Conservation (phyloP, 805 yeast species). For the Barnettozyma wickerhamii region DNA sequence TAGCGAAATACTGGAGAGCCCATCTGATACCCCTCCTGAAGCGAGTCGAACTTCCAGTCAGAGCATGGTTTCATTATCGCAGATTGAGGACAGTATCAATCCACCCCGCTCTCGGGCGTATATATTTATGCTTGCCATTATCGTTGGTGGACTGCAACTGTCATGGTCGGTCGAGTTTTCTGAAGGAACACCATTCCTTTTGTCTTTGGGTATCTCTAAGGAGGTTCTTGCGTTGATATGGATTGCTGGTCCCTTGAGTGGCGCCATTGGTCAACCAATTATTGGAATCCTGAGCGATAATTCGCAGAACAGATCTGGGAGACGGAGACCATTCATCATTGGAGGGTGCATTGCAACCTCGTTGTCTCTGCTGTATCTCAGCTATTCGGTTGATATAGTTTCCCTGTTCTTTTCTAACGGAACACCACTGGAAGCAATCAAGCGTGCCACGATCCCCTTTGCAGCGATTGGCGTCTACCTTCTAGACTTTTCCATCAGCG, state of each 20-base stretch:
- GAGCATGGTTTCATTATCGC: slow-evolving; percentile 15
- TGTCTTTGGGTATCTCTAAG: slow-evolving; percentile 60
- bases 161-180: slow-evolving; percentile 67
- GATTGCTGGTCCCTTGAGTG: slow-evolving; percentile 66
- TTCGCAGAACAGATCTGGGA: slow-evolving; percentile 40
- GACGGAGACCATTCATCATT: slow-evolving; percentile 54
- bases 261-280: slow-evolving; percentile 60
- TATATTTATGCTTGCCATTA: slow-evolving; percentile 41
- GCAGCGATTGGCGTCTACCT: slow-evolving; percentile 51
- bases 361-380: slow-evolving; percentile 38
- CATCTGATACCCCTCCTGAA: no score
- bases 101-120: slow-evolving; percentile 42
- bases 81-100: slow-evolving; percentile 31
- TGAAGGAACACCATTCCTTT: slow-evolving; percentile 56
- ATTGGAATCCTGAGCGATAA: slow-evolving; percentile 57
- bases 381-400: slow-evolving; percentile 42
- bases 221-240: slow-evolving; percentile 52
- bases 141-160: slow-evolving; percentile 55
- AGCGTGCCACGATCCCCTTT: slow-evolving; percentile 37
- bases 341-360: slow-evolving; percentile 49
- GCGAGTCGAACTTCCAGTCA: background rate
- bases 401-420: slow-evolving; percentile 26
- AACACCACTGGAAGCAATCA: slow-evolving; percentile 22
- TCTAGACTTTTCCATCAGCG: slow-evolving; percentile 53
- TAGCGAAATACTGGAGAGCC: no score